These are phyloP conservation scores for Fusarium sp. DNA, from an alignment of 2,329 filamentous ascomycete genomes.

Conservation along the genomic window DNA sequence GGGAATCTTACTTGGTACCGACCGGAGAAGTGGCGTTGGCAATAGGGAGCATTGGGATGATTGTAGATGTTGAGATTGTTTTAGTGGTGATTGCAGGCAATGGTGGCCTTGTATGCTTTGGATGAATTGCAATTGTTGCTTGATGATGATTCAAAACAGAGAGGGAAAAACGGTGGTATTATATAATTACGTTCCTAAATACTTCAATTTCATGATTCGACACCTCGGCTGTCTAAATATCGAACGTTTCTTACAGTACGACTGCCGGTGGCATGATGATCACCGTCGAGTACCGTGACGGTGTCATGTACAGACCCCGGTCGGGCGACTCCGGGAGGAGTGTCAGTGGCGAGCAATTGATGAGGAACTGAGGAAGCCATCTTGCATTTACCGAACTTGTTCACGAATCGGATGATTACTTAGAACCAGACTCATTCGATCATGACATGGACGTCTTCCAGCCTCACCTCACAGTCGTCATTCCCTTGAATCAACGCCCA, in stretches of 20 bases:
- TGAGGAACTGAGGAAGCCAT: not conserved
- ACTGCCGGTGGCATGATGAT: slow-evolving; percentile 38
- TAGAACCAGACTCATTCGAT: slow-evolving; percentile 6
- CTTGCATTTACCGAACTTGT: not conserved
- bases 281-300: slow-evolving; percentile 21
- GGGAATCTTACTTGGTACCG: slow-evolving; percentile 28
- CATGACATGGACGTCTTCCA: not conserved
- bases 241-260: slow-evolving; percentile 30
- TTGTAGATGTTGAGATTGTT: not conserved
- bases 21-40: slow-evolving; percentile 4
- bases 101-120: not conserved
- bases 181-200: slow-evolving; percentile 23
- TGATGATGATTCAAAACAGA: not conserved
- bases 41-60: slow-evolving; percentile 35
- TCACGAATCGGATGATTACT: not conserved
- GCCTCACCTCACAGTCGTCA: slow-evolving; percentile 7
- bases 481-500: slow-evolving; percentile 12
- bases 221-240: slow-evolving; percentile 3
- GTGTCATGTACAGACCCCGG: slow-evolving; percentile 13
- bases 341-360: slow-evolving; percentile 7
- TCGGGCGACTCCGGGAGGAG: slow-evolving; percentile 32
- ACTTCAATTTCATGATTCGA: slow-evolving; percentile 3
- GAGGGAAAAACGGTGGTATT: not conserved
- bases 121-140: slow-evolving; percentile 1
- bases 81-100: not conserved